Evolutionary conservation across 805 yeast species (phyloP), one percentile per base, ranked within the genome.

Genomic region (Wickerhamomyces sydowiorum): DNA sequence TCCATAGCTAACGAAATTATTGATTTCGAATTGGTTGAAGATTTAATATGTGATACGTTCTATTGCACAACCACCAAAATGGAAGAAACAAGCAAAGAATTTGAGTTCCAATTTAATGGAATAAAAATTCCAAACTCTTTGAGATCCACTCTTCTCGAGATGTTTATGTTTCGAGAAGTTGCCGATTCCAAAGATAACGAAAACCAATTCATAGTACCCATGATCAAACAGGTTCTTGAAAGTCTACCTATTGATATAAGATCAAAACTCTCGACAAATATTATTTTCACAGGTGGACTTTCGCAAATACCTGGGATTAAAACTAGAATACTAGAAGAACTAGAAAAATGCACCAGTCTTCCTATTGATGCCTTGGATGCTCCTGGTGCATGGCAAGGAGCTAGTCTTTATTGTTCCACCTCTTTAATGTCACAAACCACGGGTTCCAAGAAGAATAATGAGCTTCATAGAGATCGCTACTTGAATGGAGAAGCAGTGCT

Each of bases 231-330:
- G 3, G 7, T 34, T 7, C 9, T 39, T 3, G 17, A 27, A 15
- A 8, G 13, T 3, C 14, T 43, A 17, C 24, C 38, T 21, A 48
- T 54, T 7, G 61, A 57, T 29, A 38, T 56, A 1, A 44, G 53
- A 12, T 33, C 33, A 0, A 32, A 40, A 3, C 36, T 57, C 19
- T 33, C 44, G 2, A 15, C 40, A 4, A 49, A 35, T 6, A 34
- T 57, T 3, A 50, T 57, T 5, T 47, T 57, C 44, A 56, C 60
- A 1, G 61, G 61, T 10, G 58, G 57, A 0, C 30, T 54, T 0
- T 50, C 59, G 2, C 27, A 38, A 0, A 42, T 57, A 5, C 54
- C 57, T 7, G 61, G 61, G 0, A 40, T 56, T 17, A 57, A 47
- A 20, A 9, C 45, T 3, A 28, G 49, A 1, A 20, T 57, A 1